Evolutionary conservation across 1,284 basidiomycete species (phyloP).

Genomic region (Rhodotorula sp.): DNA sequence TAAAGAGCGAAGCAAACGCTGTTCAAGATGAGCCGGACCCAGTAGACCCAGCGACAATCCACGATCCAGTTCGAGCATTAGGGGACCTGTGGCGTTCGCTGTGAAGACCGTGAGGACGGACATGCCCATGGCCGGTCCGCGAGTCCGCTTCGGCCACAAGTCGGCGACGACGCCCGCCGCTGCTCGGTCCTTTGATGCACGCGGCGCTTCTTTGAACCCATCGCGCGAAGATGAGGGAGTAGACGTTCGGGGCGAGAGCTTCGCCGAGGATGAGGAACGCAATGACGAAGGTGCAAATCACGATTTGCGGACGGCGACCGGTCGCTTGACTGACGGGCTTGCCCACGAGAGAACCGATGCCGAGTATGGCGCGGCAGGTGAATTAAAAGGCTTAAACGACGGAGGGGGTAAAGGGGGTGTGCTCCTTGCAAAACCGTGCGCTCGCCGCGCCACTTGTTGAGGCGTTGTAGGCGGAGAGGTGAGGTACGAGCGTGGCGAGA

Average conservation of each 20-base stretch:
- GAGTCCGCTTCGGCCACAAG: constrained; percentile 46
- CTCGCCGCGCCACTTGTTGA: constrained; percentile 36
- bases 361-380: constrained; percentile 41
- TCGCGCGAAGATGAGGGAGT: constrained; percentile 48
- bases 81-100: constrained; percentile 47
- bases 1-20: constrained; percentile 43
- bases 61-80: constrained; percentile 45
- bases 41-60: constrained; percentile 41
- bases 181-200: constrained; percentile 48
- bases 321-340: constrained; percentile 39
- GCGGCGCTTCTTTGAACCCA: constrained; percentile 48
- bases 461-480: constrained; percentile 29
- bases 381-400: constrained; percentile 22
- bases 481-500: constrained; percentile 36
- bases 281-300: constrained; percentile 38
- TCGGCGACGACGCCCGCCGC: constrained; percentile 51
- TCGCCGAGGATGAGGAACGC: constrained; percentile 50
- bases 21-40: constrained; percentile 32
- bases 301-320: constrained; percentile 41
- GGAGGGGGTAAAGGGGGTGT: constrained; percentile 7
- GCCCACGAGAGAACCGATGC: constrained; percentile 30
- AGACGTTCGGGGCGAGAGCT: constrained; percentile 45
- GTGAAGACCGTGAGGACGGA: constrained; percentile 38
- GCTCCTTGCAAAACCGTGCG: constrained; percentile 23
- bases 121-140: constrained; percentile 51